Evolutionary conservation across 805 yeast genomes (phyloP), one percentile per base, ranked within the genome.

Genomic region (Komagataella ulmi): DNA sequence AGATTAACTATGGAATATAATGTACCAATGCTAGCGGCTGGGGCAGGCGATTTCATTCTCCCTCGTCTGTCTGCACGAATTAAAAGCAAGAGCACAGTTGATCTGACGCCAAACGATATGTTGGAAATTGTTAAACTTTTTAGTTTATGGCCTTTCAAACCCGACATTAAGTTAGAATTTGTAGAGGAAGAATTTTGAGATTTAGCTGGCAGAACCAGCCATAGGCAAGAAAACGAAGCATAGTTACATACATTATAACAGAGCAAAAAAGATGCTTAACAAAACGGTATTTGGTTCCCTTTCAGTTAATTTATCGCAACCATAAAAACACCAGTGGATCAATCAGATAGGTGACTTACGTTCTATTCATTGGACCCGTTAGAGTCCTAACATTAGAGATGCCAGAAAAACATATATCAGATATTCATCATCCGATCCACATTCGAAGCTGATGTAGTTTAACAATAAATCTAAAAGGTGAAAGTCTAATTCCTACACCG

Each of bases 311-410:
- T 30, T 8, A 45, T 24, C n/a, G 19, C 6, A 17, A 44, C 46
- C 19, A 44, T 6, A n/a, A 21, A 45, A 45, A 45, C 17, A 45
- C 12, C 8, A 45, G 47, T 45, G 21, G 47, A 45, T 23, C 47
- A 45, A 21, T 21, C 47, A 21, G 47, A 24, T 6, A 24, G 8
- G 8, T 45, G 24, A 19, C 18, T 45, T 45, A 45, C 70, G 76
- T 80, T 82, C 80, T 75, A 84, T 76, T 84, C 90, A 84, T 81
- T 75, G 89, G 81, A 76, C 82, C 73, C n/a, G 40, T 75, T 70
- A 68, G 71, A 75, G 80, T 78, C 72, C 89, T 84, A 83, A 82
- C 86, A 83, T 83, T 84, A 84, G 89, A 84, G 90, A 84, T 84
- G 90, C 90, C 90, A 84, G 90, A 84, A 83, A 81, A 80, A 82